Evolutionary conservation across 495 filamentous ascomycete species (phyloP), one percentile per base, ranked within the genome.

Genomic region (Penicillium coffeae): DNA sequence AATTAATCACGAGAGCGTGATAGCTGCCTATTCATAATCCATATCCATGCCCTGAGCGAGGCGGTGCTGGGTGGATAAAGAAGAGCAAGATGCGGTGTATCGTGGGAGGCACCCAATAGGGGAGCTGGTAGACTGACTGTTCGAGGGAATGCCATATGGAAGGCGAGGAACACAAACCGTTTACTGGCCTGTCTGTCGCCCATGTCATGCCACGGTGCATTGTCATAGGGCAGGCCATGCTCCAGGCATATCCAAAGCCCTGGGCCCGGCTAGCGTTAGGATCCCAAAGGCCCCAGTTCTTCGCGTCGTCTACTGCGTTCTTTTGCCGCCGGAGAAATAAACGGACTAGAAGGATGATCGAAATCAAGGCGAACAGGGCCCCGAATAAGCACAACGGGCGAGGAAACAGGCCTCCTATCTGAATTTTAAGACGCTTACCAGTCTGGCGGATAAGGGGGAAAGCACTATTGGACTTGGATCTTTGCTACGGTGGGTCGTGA

Each of bases 121-220:
- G 15, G 22, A 38, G 39, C 21, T 22, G 21, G 41, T 41, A 51
- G 30, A 5, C 30, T 43, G 38, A 3, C 22, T 35, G 16, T 7
- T 42, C 10, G 13, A 16, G 10, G 25, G 25, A 30, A 30, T 30
- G 10, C n/a, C 5, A 30, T 10, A 30, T 30, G 25, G 25, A 37
- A 37, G 13, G 15, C 12, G 6, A 37, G 35, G 35, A 18, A 37
- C 35, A 37, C 13, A 6, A 19, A 15, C 49, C 43, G 42, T 46
- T 52, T 42, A 41, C 25, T n/a, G 49, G 33, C 40, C 34, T 44
- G 48, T 35, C 41, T 50, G 21, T 50, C 35, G 44, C 43, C 48
- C 48, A 32, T 35, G 27, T 35, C 30, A 39, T 39, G 33, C 34
- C 6, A 35, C 7, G 8, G 8, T 18, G 41, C 41, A 8, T 20